Evolutionary conservation across 2,329 filamentous ascomycete genomes (phyloP).

Genomic region (Colletotrichum ledebouriae): DNA sequence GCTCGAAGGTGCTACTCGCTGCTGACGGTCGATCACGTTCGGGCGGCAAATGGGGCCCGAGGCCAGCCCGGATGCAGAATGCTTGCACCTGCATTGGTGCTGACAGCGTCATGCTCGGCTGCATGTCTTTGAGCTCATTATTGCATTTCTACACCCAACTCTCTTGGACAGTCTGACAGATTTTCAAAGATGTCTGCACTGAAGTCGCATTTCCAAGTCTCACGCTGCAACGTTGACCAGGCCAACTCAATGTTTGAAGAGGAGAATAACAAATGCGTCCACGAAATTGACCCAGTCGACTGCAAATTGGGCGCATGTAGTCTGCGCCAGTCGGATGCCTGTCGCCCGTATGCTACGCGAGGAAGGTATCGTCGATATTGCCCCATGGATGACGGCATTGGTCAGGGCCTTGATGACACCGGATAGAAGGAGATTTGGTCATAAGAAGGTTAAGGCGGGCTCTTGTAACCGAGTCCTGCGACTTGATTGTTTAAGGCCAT

Average conservation of each 20-base stretch:
- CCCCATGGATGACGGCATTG: too few relatives aligned
- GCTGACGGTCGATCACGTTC: conserved; percentile 7
- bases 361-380: neutral
- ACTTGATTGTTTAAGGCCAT: neutral
- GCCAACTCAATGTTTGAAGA: neutral
- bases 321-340: neutral
- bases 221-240: neutral
- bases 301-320: neutral
- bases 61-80: neutral
- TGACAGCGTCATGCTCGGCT: neutral
- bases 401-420: too few relatives aligned
- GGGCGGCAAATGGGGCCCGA: neutral
- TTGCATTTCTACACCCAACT: neutral
- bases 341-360: neutral
- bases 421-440: neutral
- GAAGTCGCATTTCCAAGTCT: neutral
- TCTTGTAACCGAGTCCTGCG: too few relatives aligned
- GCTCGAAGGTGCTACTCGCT: conserved; percentile 1
- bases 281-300: neutral
- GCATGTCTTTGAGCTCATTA: neutral
- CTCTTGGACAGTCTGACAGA: neutral
- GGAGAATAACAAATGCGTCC: neutral
- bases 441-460: neutral
- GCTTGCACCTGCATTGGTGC: neutral
- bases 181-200: neutral